Evolutionary conservation across 108 stramenopile genomes (phyloP), one percentile per base, ranked within the genome.

Genomic region (Cyclostephanos tholiformis): DNA sequence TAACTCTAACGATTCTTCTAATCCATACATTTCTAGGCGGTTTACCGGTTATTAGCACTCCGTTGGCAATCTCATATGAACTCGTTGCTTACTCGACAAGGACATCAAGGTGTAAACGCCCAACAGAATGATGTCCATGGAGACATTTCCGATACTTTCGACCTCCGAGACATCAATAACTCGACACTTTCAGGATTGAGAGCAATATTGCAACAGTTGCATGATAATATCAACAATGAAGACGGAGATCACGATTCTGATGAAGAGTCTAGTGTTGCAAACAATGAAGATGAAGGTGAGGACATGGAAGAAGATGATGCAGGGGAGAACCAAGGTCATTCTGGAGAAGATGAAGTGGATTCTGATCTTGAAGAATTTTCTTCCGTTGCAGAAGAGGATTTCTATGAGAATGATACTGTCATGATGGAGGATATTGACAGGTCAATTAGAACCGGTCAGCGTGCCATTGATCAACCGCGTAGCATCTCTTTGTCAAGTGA

Each of bases 31-130:
- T 79, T 82, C 48, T 68, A 85, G 52, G 87, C 88, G 44, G 76
- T 86, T 20, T 88, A 90, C 50, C 84, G 85, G 13, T 50, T 89
- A 11, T 52, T 94, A 32, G 89, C 90, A 36, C 67, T 85, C 8
- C 76, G 88, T 14, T 91, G 86, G 80, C 86, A 88, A 63, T 75
- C 85, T 61, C 89, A 87, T 25, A 55, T 93, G 17, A 75, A 81
- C 55, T 78, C 73, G 46, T 36, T 85, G 50, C 50, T 82, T 36
- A 60, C 63, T 39, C 73, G 71, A 62, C 72, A 69, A 57, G 73
- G 26, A 2, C 43, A 52, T 58, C 67, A 62, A 51, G 16, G 23
- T 39, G 69, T 20, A 70, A 60, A 22, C 58, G 68, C 48, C 25
- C 56, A 65, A 53, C 67, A 65, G 20, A 50, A 72, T 46, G 72